A percentile compares a stretch with the other conserved stretches of the same genome.
Conservation (phyloP, 257 asterid genomes). For the Ocimum tenuiflorum region DNA sequence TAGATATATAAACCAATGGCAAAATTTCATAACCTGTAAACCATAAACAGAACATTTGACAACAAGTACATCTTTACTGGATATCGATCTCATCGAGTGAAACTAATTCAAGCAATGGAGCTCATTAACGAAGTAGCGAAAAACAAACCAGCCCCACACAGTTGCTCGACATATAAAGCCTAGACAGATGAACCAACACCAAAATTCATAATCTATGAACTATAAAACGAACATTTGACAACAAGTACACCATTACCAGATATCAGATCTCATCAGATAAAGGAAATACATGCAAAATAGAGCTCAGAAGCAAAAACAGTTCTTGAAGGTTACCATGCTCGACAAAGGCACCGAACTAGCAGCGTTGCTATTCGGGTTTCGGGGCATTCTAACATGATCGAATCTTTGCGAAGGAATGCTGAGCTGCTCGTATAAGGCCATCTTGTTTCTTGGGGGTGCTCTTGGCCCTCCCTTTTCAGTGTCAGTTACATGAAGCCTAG, state of each 20-base stretch:
- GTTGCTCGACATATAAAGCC: neutral
- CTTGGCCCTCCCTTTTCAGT: slow-evolving; percentile 92
- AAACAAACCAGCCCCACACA: neutral
- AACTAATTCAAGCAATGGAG: neutral
- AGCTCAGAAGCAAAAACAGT: neutral
- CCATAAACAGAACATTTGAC: neutral
- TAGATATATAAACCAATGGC: neutral
- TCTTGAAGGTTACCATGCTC: slow-evolving; percentile 45
- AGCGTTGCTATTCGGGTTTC: slow-evolving; percentile 14
- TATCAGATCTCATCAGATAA: neutral
- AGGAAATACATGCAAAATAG: neutral
- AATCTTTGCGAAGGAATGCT: slow-evolving; percentile 81
- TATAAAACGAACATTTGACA: neutral
- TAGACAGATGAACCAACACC: neutral
- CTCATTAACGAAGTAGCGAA: neutral
- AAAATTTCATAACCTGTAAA: neutral
- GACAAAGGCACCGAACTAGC: slow-evolving; percentile 33
- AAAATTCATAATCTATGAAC: neutral
- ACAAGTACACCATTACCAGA: too few relatives aligned
- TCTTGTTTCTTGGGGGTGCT: slow-evolving; percentile 98
- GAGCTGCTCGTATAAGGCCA: slow-evolving; percentile 94
- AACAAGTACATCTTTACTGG: neutral
- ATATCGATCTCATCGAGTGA: neutral
- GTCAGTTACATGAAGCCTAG: slow-evolving; percentile 91
- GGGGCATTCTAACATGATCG: slow-evolving; percentile 22